These are phyloP conservation scores for Filobasidium wieringae DNA, from an alignment of 768 basidiomycete species.

Conservation along the genomic window DNA sequence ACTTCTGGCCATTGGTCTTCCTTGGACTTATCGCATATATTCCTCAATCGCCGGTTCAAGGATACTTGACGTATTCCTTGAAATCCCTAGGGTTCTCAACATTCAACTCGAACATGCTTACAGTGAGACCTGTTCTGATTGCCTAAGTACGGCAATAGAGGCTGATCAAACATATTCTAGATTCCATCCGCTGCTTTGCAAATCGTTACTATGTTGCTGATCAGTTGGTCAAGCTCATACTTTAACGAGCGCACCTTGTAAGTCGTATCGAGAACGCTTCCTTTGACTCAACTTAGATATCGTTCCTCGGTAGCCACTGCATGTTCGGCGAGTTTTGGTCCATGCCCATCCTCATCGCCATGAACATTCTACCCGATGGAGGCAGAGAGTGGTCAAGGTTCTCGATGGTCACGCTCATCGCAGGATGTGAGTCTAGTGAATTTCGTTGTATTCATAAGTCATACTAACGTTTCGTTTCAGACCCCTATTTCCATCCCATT, in stretches of 20 bases:
- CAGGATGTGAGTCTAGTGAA: slow-evolving; percentile 9
- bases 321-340: slow-evolving; percentile 17
- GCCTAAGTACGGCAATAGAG: neutral
- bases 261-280: neutral
- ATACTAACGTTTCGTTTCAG: neutral
- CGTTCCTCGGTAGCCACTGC: slow-evolving; percentile 5
- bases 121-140: neutral
- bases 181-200: slow-evolving; percentile 51
- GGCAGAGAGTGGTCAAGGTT: slow-evolving; percentile 13
- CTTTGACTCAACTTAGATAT: neutral
- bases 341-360: slow-evolving; percentile 11
- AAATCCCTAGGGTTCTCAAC: slow-evolving; percentile 54
- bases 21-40: slow-evolving; percentile 11
- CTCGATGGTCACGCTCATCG: slow-evolving; percentile 12
- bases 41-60: slow-evolving; percentile 44
- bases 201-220: slow-evolving; percentile 44
- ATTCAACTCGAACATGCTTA: slow-evolving; percentile 52
- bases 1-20: slow-evolving; percentile 13
- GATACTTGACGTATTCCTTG: slow-evolving; percentile 55
- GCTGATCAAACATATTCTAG: slow-evolving; percentile 14
- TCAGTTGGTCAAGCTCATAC: slow-evolving; percentile 48
- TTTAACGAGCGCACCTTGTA: slow-evolving; percentile 48
- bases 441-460: neutral
- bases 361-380: slow-evolving; percentile 13
- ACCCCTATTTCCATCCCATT: slow-evolving; percentile 18